Conservation (phyloP, 2,329 filamentous ascomycete species). For the Fusarium illudens region DNA sequence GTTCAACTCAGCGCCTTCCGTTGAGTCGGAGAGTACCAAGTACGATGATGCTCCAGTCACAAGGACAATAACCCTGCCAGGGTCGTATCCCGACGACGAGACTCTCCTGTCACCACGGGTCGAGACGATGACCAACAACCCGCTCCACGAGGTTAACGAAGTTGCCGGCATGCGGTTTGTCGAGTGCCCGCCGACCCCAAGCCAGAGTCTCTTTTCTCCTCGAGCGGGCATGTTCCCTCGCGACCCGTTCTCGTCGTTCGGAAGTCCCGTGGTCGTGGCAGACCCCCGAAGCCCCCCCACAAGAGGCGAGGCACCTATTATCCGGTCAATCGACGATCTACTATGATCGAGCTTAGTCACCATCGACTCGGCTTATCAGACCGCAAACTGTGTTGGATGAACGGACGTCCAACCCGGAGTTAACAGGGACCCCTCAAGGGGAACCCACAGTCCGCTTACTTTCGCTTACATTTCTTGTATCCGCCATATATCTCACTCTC, state of each 20-base stretch:
- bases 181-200: constrained; percentile 61
- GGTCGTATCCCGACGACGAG: constrained; percentile 55
- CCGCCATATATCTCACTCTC: constrained; percentile 12
- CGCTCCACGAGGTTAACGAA: constrained; percentile 60
- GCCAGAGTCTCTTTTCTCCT: constrained; percentile 63
- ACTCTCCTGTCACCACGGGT: constrained; percentile 75
- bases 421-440: not conserved
- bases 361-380: not conserved
- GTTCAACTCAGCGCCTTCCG: constrained; percentile 29
- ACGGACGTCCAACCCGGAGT: constrained; percentile 1
- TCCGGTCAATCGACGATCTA: constrained; percentile 80
- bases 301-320: constrained; percentile 77
- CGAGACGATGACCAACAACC: constrained; percentile 76
- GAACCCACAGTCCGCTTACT: not conserved
- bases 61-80: constrained; percentile 49
- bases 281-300: constrained; percentile 81
- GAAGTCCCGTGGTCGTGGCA: constrained; percentile 58
- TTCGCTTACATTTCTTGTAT: constrained; percentile 12
- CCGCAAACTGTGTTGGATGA: not conserved
- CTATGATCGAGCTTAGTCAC: constrained; percentile 57
- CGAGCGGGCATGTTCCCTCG: constrained; percentile 61
- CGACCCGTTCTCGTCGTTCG: constrained; percentile 62
- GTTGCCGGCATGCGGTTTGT: constrained; percentile 61
- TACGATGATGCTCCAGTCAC: constrained; percentile 39
- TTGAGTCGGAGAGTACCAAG: constrained; percentile 1